A percentile compares a stretch with the other conserved stretches of the same genome.
These are phyloP conservation scores for Coniochaeta sp. DNA, from an alignment of 2,329 filamentous ascomycete species.

Conservation along the genomic window DNA sequence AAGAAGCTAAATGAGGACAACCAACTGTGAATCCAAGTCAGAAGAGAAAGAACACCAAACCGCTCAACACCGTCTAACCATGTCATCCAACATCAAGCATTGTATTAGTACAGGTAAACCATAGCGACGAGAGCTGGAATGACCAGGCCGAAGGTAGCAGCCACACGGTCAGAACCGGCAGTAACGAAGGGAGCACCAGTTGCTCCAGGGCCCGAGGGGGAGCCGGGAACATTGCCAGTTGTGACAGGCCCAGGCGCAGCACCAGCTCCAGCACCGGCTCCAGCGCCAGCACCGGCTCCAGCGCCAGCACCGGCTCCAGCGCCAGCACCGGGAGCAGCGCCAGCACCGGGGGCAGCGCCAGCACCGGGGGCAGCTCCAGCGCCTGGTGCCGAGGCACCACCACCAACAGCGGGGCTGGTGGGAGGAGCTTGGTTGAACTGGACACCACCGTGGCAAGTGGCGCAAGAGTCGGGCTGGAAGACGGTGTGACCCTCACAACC, in stretches of 20 bases:
- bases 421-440: not conserved
- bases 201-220: not conserved
- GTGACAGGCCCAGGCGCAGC: not conserved
- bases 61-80: no score
- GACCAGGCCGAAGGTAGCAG: not conserved
- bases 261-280: no score
- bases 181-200: not conserved
- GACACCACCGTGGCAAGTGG: slow-evolving; percentile 3
- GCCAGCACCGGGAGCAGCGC: not conserved
- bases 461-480: slow-evolving; percentile 2
- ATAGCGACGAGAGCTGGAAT: not conserved
- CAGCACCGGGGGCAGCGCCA: not conserved
- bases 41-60: no score
- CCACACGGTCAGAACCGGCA: not conserved
- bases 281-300: no score
- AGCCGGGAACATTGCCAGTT: not conserved
- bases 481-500: not conserved
- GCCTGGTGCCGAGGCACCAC: no score
- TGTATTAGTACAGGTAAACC: no score
- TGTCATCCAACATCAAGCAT: no score
- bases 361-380: not conserved
- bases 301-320: no score
- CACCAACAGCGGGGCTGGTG: no score
- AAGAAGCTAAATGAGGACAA: no score
- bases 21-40: no score